These are phyloP conservation scores for Cadophora sp. DNA, from an alignment of 2,329 filamentous ascomycete genomes.

Conservation along the genomic window DNA sequence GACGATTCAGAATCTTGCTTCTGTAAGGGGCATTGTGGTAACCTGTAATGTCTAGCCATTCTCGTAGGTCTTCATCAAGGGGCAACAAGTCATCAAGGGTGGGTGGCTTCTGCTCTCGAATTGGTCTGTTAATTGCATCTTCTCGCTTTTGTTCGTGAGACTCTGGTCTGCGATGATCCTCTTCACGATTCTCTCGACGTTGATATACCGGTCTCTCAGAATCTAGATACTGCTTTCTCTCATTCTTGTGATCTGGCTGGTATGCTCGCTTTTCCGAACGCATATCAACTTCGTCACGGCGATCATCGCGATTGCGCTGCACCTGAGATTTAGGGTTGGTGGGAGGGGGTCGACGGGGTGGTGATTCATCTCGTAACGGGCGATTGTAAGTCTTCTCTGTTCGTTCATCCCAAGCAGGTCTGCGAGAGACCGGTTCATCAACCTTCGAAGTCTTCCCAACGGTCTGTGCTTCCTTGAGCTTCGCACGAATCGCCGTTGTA, in stretches of 20 bases:
- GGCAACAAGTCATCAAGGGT: conserved; percentile 39
- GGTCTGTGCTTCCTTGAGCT: conserved; percentile 33
- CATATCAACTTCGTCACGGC: conserved; percentile 34
- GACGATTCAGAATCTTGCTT: conserved; percentile 41
- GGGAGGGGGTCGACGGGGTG: conserved; percentile 31
- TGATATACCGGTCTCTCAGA: conserved; percentile 26
- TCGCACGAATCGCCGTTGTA: conserved; percentile 24
- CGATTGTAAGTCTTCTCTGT: conserved; percentile 15
- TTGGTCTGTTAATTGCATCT: conserved; percentile 26
- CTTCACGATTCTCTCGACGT: conserved; percentile 33
- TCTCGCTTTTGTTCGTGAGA: conserved; percentile 26
- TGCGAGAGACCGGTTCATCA: conserved; percentile 30
- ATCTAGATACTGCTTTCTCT: conserved; percentile 33
- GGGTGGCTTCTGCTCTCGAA: conserved; percentile 30
- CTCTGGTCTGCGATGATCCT: conserved; percentile 32
- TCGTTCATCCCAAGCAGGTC: conserved; percentile 29
- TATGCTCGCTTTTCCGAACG: conserved; percentile 29
- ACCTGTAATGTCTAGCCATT: conserved; percentile 47
- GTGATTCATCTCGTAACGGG: conserved; percentile 29
- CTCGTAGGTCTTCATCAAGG: conserved; percentile 44
- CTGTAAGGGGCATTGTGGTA: conserved; percentile 47
- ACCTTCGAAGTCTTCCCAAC: conserved; percentile 26
- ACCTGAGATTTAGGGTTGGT: conserved; percentile 28
- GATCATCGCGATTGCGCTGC: conserved; percentile 33
- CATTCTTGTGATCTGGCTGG: conserved; percentile 30